These are phyloP conservation scores for Ogataea henricii DNA, from an alignment of 805 yeast species.

Conservation along the genomic window DNA sequence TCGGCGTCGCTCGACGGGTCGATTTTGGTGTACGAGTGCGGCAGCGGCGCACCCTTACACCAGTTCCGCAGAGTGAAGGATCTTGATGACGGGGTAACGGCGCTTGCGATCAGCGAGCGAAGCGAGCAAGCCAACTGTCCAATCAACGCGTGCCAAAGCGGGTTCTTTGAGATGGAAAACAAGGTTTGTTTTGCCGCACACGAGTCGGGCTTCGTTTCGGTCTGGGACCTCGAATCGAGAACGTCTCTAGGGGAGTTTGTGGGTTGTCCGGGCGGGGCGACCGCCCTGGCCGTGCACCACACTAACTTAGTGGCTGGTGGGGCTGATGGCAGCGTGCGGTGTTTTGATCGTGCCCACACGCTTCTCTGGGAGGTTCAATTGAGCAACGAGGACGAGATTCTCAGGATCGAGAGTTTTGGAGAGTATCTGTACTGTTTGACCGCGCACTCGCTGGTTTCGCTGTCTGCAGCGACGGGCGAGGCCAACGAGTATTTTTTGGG, in stretches of 20 bases:
- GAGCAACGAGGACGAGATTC: conserved; percentile 1
- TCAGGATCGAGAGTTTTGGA: not conserved
- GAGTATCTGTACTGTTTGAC: conserved; percentile 6
- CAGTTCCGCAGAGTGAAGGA: conserved; percentile 40
- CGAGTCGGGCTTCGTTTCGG: conserved; percentile 40
- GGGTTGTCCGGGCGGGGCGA: conserved; percentile 15
- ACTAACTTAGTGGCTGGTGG: conserved; percentile 20
- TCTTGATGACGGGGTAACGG: conserved; percentile 37
- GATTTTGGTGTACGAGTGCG: conserved; percentile 70
- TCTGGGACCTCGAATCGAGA: conserved; percentile 43
- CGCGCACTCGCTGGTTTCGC: conserved; percentile 12
- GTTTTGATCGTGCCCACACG: not conserved
- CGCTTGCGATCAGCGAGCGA: conserved; percentile 24
- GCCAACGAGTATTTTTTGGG: conserved; percentile 3
- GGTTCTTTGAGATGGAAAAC: conserved; percentile 52
- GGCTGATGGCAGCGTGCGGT: conserved; percentile 19
- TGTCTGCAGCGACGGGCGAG: conserved; percentile 1
- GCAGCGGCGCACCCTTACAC: conserved; percentile 49
- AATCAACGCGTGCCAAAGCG: conserved; percentile 14
- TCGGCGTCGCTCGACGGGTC: conserved; percentile 58
- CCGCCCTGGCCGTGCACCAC: conserved; percentile 9
- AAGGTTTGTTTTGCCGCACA: conserved; percentile 46
- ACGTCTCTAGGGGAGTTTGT: conserved; percentile 26
- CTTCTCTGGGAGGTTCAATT: conserved; percentile 19
- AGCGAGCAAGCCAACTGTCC: not conserved